A percentile compares a stretch with the other conserved stretches of the same genome.
These are phyloP conservation scores for Trichocladium antarcticum DNA, from an alignment of 495 filamentous ascomycete species.

Conservation along the genomic window DNA sequence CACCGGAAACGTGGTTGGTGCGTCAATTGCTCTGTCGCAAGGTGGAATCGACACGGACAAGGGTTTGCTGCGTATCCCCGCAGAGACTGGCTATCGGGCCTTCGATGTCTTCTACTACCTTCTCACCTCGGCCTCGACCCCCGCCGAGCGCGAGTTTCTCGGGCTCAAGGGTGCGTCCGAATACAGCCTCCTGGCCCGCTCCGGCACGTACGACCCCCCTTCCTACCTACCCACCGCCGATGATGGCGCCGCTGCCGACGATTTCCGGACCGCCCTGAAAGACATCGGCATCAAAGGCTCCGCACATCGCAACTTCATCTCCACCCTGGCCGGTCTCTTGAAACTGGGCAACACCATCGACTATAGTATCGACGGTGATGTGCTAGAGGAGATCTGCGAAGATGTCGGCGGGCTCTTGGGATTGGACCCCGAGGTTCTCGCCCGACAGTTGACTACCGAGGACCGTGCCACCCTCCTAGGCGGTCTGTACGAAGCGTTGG, in stretches of 20 bases:
- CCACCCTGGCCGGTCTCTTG: conserved; percentile 71
- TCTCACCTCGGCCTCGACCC: conserved; percentile 76
- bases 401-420: conserved; percentile 80
- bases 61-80: conserved; percentile 71
- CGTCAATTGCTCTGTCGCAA: conserved; percentile 67
- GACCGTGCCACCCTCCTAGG: conserved; percentile 74
- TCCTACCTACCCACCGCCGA: conserved; percentile 87
- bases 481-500: conserved; percentile 84
- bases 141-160: conserved; percentile 85
- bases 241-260: conserved; percentile 85
- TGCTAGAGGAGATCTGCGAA: conserved; percentile 75
- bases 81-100: conserved; percentile 74
- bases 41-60: conserved; percentile 76
- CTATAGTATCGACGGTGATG: conserved; percentile 75
- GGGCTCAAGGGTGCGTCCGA: conserved; percentile 65
- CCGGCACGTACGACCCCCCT: conserved; percentile 77
- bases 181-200: conserved; percentile 70
- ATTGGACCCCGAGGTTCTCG: conserved; percentile 73
- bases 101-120: conserved; percentile 99
- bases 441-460: conserved; percentile 64
- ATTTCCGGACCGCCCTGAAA: conserved; percentile 74
- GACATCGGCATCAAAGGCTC: conserved; percentile 86
- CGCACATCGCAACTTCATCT: conserved; percentile 66
- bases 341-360: conserved; percentile 87
- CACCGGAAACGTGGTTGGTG: conserved; percentile 62